Evolutionary conservation across 2,329 filamentous ascomycete species (phyloP).

Genomic region (Dissoconium aciculare): DNA sequence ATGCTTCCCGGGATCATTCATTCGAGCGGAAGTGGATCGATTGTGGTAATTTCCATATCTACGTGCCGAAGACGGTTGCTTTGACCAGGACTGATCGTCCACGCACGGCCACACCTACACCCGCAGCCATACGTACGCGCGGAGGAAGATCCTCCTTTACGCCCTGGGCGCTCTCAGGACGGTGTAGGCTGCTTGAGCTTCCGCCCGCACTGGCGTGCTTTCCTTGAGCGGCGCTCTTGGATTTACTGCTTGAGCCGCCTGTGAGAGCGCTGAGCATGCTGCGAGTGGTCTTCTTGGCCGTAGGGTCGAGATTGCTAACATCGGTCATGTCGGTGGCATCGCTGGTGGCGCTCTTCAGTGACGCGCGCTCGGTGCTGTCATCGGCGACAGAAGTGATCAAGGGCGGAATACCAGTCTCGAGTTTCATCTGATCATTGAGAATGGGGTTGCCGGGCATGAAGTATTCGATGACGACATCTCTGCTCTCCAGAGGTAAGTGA

Average conservation of each 20-base stretch:
- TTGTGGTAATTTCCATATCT: no score
- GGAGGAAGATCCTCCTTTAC: slow-evolving; percentile 28
- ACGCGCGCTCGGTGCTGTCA: slow-evolving; percentile 29
- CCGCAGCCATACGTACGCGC: slow-evolving; percentile 34
- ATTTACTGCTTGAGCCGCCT: slow-evolving; percentile 26
- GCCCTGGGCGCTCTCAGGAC: slow-evolving; percentile 28
- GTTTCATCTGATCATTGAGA: slow-evolving; percentile 64
- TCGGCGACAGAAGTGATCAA: slow-evolving; percentile 29
- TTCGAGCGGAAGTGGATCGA: no score
- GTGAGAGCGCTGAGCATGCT: slow-evolving; percentile 32
- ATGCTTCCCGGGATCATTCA: no score
- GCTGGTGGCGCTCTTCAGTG: slow-evolving; percentile 23
- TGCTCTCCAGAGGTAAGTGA: slow-evolving; percentile 77
- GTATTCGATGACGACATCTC: slow-evolving; percentile 79
- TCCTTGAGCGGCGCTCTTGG: slow-evolving; percentile 16
- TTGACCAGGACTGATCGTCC: slow-evolving; percentile 36
- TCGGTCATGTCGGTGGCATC: slow-evolving; percentile 21
- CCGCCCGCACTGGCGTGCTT: slow-evolving; percentile 24
- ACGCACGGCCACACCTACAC: slow-evolving; percentile 33
- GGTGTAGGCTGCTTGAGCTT: slow-evolving; percentile 25
- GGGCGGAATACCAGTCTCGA: slow-evolving; percentile 46
- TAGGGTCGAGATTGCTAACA: slow-evolving; percentile 11
- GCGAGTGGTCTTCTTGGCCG: slow-evolving; percentile 18
- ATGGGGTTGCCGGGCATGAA: slow-evolving; percentile 62
- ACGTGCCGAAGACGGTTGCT: slow-evolving; percentile 32